A percentile compares a stretch with the other conserved stretches of the same genome.
These are phyloP conservation scores for Striga hermonthica DNA, from an alignment of 305 asterid species.

Conservation along the genomic window DNA sequence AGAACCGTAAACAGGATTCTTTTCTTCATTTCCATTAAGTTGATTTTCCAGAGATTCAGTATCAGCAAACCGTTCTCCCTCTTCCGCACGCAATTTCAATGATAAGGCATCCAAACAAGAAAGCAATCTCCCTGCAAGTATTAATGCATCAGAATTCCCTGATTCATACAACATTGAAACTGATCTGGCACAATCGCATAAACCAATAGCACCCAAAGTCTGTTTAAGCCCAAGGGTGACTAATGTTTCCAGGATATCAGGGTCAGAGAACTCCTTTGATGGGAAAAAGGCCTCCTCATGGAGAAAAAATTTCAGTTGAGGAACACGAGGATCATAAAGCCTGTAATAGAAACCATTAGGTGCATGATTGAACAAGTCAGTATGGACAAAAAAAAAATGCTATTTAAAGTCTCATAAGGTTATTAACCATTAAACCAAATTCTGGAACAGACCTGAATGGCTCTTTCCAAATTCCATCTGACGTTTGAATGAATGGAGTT, in stretches of 20 bases:
- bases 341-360: conserved; percentile 45
- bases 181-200: conserved; percentile 89
- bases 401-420: conserved; percentile 10
- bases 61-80: conserved; percentile 41
- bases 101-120: conserved; percentile 62
- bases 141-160: conserved; percentile 47
- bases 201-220: conserved; percentile 59
- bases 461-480: conserved; percentile 81
- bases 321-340: conserved; percentile 90
- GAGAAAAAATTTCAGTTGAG: conserved; percentile 65
- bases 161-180: conserved; percentile 62
- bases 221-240: conserved; percentile 78
- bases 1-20: conserved; percentile 36
- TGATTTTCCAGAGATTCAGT: conserved; percentile 41
- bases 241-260: conserved; percentile 65
- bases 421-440: conserved; percentile 6
- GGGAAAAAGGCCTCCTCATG: conserved; percentile 76
- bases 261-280: conserved; percentile 62
- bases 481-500: conserved; percentile 69
- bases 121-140: conserved; percentile 63
- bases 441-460: conserved; percentile 61
- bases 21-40: conserved; percentile 44
- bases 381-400: conserved; percentile 12
- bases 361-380: conserved; percentile 12
- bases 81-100: conserved; percentile 42